Evolutionary conservation across 2,329 filamentous ascomycete genomes (phyloP).

Genomic region (Clarireedia hainanense): DNA sequence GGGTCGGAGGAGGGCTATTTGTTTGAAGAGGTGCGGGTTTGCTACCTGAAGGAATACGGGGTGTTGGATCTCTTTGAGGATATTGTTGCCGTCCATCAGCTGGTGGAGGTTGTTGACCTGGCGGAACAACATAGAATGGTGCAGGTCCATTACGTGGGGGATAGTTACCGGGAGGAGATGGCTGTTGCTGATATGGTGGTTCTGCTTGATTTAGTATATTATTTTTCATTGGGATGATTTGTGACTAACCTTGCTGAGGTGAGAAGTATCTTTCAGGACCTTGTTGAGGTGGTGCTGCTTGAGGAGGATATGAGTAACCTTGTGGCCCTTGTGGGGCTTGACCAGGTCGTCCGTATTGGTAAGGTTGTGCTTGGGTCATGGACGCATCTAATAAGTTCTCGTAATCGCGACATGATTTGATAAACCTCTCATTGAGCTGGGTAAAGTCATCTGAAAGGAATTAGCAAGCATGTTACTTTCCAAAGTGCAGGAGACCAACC

Average conservation of each 20-base stretch:
- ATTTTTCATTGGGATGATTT: too few species aligned
- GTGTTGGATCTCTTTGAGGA: constrained; percentile 44
- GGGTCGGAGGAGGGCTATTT: constrained; percentile 39
- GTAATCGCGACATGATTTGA: constrained; percentile 95
- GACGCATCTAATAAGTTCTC: constrained; percentile 92
- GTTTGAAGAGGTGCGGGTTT: constrained; percentile 44
- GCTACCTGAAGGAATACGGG: constrained; percentile 38
- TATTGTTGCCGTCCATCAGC: constrained; percentile 37
- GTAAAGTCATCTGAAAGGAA: constrained; percentile 80
- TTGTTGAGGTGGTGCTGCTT: constrained; percentile 36
- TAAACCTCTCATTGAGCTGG: constrained; percentile 97
- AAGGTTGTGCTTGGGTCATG: constrained; percentile 86
- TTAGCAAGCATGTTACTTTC: constrained; percentile 10
- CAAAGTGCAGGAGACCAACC: constrained; percentile 40
- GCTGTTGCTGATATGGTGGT: constrained; percentile 39
- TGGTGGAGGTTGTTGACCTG: constrained; percentile 29
- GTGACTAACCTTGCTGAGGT: constrained; percentile 31
- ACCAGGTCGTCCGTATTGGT: constrained; percentile 54
- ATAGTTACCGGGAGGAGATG: constrained; percentile 46
- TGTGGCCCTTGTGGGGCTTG: constrained; percentile 20
- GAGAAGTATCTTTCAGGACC: constrained; percentile 65
- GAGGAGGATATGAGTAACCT: constrained; percentile 32
- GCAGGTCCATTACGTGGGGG: constrained; percentile 46
- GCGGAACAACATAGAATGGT: constrained; percentile 56
- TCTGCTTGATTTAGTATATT: constrained; percentile 14